phyloP scores from a whole-genome alignment of 2,329 filamentous ascomycete genomes.

The Fusarium gaditjirri region DNA sequence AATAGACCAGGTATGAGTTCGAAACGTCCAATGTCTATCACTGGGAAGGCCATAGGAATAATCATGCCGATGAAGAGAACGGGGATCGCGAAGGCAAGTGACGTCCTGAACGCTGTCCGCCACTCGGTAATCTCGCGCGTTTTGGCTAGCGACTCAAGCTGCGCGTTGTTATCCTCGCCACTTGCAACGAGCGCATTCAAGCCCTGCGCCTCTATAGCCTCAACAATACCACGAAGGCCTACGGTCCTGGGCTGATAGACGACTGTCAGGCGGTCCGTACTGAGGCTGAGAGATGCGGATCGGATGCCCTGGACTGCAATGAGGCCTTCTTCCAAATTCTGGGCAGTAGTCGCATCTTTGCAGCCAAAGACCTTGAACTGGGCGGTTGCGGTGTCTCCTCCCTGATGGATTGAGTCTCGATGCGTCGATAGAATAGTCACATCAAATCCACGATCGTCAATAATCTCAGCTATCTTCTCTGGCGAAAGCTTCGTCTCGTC shows the following conservation, averaged over 20 bases:
- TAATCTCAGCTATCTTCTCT: slow-evolving; percentile 67
- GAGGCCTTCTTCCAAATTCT: slow-evolving; percentile 75
- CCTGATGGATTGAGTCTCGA: slow-evolving; percentile 68
- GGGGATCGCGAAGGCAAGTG: slow-evolving; percentile 83
- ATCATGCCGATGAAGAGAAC: slow-evolving; percentile 95
- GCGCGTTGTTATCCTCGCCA: slow-evolving; percentile 94
- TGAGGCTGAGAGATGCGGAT: slow-evolving; percentile 77
- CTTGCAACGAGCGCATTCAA: slow-evolving; percentile 92
- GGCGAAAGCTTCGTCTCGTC: slow-evolving; percentile 65
- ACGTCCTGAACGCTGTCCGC: slow-evolving; percentile 82
- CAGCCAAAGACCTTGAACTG: slow-evolving; percentile 50
- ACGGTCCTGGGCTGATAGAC: slow-evolving; percentile 76
- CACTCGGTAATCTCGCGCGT: slow-evolving; percentile 96
- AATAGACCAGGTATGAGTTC: slow-evolving; percentile 79
- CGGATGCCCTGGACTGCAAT: slow-evolving; percentile 74
- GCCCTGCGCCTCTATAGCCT: slow-evolving; percentile 81
- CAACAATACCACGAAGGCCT: slow-evolving; percentile 85
- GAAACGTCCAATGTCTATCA: slow-evolving; percentile 79
- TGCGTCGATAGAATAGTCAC: slow-evolving; percentile 69
- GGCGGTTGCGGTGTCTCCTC: slow-evolving; percentile 71
- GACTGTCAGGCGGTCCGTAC: slow-evolving; percentile 77
- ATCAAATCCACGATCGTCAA: slow-evolving; percentile 81
- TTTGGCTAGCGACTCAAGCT: slow-evolving; percentile 94
- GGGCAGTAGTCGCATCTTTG: slow-evolving; percentile 34
- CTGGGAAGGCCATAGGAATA: slow-evolving; percentile 83